These are phyloP conservation scores for Heterobasidion irregulare DNA, from an alignment of 1,284 basidiomycete genomes.

Conservation along the genomic window DNA sequence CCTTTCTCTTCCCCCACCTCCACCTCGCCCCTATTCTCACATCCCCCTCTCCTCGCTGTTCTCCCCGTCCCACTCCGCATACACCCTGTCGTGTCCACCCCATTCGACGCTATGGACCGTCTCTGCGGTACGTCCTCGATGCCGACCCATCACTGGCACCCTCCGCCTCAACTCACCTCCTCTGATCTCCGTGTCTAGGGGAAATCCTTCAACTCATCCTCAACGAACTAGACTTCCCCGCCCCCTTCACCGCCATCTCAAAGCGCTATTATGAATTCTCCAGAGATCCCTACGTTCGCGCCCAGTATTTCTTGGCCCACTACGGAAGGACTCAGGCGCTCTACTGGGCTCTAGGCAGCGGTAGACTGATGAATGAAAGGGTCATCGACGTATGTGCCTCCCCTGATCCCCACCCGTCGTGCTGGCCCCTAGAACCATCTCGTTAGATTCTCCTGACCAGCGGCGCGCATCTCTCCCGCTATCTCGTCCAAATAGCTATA, in stretches of 20 bases:
- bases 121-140: slow-evolving; percentile 11
- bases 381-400: slow-evolving; percentile 57
- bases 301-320: slow-evolving; percentile 65
- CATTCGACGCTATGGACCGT: slow-evolving; percentile 10
- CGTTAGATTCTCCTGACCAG: slow-evolving; percentile 60
- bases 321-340: slow-evolving; percentile 62
- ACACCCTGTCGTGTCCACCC: not conserved
- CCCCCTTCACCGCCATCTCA: slow-evolving; percentile 43
- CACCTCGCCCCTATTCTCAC: not conserved
- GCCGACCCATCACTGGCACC: slow-evolving; percentile 4
- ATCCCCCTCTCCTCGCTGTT: not conserved
- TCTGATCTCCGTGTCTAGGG: slow-evolving; percentile 28
- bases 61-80: not conserved
- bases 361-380: slow-evolving; percentile 51
- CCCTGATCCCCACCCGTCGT: slow-evolving; percentile 5
- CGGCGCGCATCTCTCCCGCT: slow-evolving; percentile 68
- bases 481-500: slow-evolving; percentile 65
- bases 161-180: not conserved
- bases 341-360: slow-evolving; percentile 61
- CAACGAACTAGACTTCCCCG: slow-evolving; percentile 60
- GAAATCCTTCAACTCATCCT: slow-evolving; percentile 68
- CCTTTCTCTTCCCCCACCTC: not conserved
- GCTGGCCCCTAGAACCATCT: not conserved
- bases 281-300: slow-evolving; percentile 63
- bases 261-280: slow-evolving; percentile 56